Conservation (phyloP, 1,284 basidiomycete species). For the Ganoderma lingzhi region DNA sequence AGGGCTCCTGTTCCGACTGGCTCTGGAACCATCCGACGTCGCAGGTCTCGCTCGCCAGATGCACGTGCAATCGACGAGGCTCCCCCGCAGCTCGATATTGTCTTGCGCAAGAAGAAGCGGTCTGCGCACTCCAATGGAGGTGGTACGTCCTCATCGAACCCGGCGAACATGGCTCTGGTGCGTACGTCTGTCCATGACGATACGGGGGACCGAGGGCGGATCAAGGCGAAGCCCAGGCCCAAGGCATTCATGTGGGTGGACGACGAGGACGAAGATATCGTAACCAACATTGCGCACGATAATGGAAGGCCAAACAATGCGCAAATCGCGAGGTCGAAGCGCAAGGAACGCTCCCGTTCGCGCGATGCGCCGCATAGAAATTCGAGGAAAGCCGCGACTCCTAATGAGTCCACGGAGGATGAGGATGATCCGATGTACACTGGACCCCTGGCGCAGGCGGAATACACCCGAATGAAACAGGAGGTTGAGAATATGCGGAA, state of each 20-base stretch:
- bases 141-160: slow-evolving; percentile 13
- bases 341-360: slow-evolving; percentile 40
- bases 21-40: slow-evolving; percentile 23
- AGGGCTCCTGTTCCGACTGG: slow-evolving; percentile 7
- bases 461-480: slow-evolving; percentile 49
- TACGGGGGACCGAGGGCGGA: slow-evolving; percentile 19
- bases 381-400: slow-evolving; percentile 27
- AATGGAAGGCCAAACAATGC: slow-evolving; percentile 8
- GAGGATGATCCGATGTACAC: slow-evolving; percentile 33
- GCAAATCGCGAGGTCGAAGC: slow-evolving; percentile 29
- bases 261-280: slow-evolving; percentile 31
- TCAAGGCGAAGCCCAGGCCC: slow-evolving; percentile 31
- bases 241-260: slow-evolving; percentile 26
- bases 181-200: slow-evolving; percentile 27
- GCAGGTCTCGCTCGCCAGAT: slow-evolving; percentile 40
- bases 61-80: slow-evolving; percentile 30
- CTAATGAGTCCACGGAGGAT: slow-evolving; percentile 28
- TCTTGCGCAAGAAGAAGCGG: slow-evolving; percentile 34
- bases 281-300: slow-evolving; percentile 31
- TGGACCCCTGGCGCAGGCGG: slow-evolving; percentile 49
- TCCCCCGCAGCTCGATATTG: slow-evolving; percentile 18
- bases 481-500: slow-evolving; percentile 56
- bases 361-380: slow-evolving; percentile 31
- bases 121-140: slow-evolving; percentile 14
- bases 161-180: slow-evolving; percentile 8